These are phyloP conservation scores for Penicillium sp. DNA, from an alignment of 2,329 filamentous ascomycete genomes.

Conservation along the genomic window DNA sequence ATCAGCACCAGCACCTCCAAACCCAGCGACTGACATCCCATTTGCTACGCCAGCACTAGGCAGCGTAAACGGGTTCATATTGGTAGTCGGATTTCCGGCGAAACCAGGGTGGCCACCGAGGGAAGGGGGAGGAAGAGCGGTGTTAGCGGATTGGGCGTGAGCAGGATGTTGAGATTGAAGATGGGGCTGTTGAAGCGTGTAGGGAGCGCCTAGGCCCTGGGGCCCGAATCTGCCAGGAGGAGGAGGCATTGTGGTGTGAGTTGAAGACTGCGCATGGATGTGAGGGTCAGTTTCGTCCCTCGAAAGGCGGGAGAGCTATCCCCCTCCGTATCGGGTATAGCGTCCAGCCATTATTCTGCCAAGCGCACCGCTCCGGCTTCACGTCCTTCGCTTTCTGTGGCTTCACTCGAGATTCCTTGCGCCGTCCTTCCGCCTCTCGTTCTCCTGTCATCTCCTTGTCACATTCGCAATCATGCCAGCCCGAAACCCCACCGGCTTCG, in stretches of 20 bases:
- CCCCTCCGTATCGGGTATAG: conserved; percentile 41
- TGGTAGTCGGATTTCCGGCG: conserved; percentile 66
- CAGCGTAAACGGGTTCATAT: conserved; percentile 69
- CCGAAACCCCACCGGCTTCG: conserved; percentile 86
- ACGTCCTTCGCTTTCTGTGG: conserved; percentile 17
- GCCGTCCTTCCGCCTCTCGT: conserved; percentile 14
- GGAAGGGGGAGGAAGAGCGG: conserved; percentile 60
- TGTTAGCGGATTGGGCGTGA: conserved; percentile 53
- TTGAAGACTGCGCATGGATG: conserved; percentile 25
- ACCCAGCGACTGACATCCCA: conserved; percentile 63
- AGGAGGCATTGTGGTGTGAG: conserved; percentile 59
- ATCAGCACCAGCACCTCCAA: conserved; percentile 61
- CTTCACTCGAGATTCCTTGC: conserved; percentile 11
- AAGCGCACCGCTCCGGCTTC: conserved; percentile 33
- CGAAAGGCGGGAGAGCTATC: conserved; percentile 38
- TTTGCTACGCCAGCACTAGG: conserved; percentile 59
- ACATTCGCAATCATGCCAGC: conserved; percentile 54
- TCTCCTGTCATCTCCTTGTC: conserved; percentile 21
- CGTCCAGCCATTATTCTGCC: conserved; percentile 33
- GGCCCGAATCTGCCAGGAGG: conserved; percentile 64
- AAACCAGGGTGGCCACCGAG: conserved; percentile 74
- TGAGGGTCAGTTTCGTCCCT: conserved; percentile 35
- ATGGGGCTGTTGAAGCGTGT: conserved; percentile 57
- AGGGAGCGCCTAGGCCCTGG: conserved; percentile 65
- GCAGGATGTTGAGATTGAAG: conserved; percentile 48